A percentile compares a stretch with the other conserved stretches of the same genome.
Conservation (phyloP, 1,284 basidiomycete genomes). For the Boletus albobrunnescens region DNA sequence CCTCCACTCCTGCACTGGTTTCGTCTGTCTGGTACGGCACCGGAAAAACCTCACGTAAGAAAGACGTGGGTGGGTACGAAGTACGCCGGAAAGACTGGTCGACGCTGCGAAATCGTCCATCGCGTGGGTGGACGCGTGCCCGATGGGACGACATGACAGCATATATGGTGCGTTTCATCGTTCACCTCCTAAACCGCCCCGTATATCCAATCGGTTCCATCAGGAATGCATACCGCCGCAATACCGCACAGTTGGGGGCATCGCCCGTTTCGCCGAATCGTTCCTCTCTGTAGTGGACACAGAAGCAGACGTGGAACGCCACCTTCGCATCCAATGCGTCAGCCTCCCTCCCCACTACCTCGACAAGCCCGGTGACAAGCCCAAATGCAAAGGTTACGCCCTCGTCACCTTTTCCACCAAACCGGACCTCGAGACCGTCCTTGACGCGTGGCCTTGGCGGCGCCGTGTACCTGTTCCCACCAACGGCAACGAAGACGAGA, state of each 20-base stretch:
- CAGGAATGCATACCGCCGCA: constrained; percentile 69
- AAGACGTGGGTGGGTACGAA: constrained; percentile 49
- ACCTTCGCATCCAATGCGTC: constrained; percentile 46
- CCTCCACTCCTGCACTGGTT: constrained; percentile 27
- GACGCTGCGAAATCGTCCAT: constrained; percentile 20
- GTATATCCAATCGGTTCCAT: neutral
- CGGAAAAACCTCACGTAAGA: constrained; percentile 27
- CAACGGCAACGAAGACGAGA: neutral
- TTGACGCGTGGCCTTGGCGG: constrained; percentile 55
- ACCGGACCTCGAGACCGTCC: constrained; percentile 41
- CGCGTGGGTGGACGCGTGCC: constrained; percentile 36
- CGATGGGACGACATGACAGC: constrained; percentile 62
- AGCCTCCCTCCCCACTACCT: constrained; percentile 56
- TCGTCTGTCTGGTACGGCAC: constrained; percentile 38
- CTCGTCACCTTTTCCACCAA: constrained; percentile 50
- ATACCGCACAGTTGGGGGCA: constrained; percentile 45
- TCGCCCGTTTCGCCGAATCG: constrained; percentile 42
- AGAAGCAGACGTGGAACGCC: neutral
- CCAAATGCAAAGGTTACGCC: constrained; percentile 69
- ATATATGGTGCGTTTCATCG: constrained; percentile 53
- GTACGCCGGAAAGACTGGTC: constrained; percentile 50
- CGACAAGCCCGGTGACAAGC: constrained; percentile 48
- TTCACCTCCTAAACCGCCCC: neutral
- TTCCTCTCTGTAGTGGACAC: constrained; percentile 33
- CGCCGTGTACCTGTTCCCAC: neutral